Base-by-base conservation (phyloP, 306 rosid species). In the Rosa lucieae region DNA sequence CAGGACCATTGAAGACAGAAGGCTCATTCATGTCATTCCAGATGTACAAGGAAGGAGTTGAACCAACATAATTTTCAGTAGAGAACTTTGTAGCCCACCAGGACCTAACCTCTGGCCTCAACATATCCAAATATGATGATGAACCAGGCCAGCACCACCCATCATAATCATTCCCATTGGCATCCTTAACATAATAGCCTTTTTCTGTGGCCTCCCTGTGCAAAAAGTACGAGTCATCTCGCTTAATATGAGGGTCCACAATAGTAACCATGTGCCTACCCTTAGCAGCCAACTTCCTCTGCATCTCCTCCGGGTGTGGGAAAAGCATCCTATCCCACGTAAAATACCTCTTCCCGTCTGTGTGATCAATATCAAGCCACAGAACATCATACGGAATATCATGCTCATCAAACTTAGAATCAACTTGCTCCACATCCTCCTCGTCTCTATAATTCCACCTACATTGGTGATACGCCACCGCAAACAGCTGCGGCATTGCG, bases 141-240 rank as follows among this genome's bases (percentile, higher is more conserved):
- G 99, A 93, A 59, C 99, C 99, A 21, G 99, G 90, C 99, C 99
- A 95, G 79, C 99, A 95, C 99, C 99, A 95, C 17, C 99, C 99
- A 78, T 95, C 97, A 61, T 56, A 95, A 78, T 91, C 98, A 51
- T 90, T 95, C 39, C 99, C 98, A 67, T 70, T 75, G 14, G 94
- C 86, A 90, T 95, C 99, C 90, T 90, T 95, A 51, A 93, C 94
- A 90, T 95, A 95, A 87, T 95, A 91, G 37, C 97, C 91, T 77
- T 88, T 95, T 43, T 86, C 79, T 0, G 89, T 82, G 1, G 98
- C 98, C 85, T 95, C 98, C 85, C 88, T 91, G 78, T 95, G 99
- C 88, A 95, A 67, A 56, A 42, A 77, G 75, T 49, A 93, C 1
- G 84, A 76, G 4, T 89, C 96, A 17, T 93, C 99, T 47, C 99